Conservation (phyloP, 1,139 yeast species). For the Candida sp. region DNA sequence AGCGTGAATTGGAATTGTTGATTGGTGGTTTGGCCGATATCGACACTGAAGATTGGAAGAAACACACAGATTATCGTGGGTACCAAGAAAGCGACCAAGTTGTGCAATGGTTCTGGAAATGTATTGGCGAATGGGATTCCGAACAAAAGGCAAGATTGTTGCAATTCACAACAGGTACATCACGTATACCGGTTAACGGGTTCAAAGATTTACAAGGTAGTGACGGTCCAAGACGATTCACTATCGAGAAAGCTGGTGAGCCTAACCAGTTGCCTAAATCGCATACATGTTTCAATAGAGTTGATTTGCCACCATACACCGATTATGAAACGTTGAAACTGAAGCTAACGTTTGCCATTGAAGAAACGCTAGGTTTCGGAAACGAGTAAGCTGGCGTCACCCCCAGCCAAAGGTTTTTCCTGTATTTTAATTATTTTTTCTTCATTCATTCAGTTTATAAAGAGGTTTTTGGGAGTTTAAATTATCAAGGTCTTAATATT, state of each 20-base stretch:
- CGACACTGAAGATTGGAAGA: slow-evolving; percentile 98
- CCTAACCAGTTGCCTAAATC: slow-evolving; percentile 92
- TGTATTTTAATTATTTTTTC: not conserved
- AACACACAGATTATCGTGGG: slow-evolving; percentile 98
- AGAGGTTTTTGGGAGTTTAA: not conserved
- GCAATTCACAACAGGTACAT: slow-evolving; percentile 98
- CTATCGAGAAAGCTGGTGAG: slow-evolving; percentile 98
- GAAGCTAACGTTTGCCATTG: slow-evolving; percentile 86
- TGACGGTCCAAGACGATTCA: slow-evolving; percentile 98
- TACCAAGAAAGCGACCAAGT: slow-evolving; percentile 97
- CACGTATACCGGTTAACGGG: slow-evolving; percentile 98
- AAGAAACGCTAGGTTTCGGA: slow-evolving; percentile 95
- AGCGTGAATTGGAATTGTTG: slow-evolving; percentile 92
- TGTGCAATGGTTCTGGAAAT: slow-evolving; percentile 98
- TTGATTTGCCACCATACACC: slow-evolving; percentile 85
- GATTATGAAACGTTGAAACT: slow-evolving; percentile 78
- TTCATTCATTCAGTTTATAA: not conserved
- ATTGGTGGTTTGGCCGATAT: slow-evolving; percentile 99
- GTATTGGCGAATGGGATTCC: slow-evolving; percentile 92
- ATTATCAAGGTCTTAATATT: not conserved
- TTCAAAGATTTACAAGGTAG: slow-evolving; percentile 98
- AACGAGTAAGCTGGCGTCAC: slow-evolving; percentile 61
- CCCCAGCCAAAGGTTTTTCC: no score
- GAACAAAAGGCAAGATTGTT: slow-evolving; percentile 95
- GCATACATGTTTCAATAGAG: slow-evolving; percentile 95